These are phyloP conservation scores for Sanghuangporus weigelae DNA, from an alignment of 1,284 basidiomycete species.

Conservation along the genomic window DNA sequence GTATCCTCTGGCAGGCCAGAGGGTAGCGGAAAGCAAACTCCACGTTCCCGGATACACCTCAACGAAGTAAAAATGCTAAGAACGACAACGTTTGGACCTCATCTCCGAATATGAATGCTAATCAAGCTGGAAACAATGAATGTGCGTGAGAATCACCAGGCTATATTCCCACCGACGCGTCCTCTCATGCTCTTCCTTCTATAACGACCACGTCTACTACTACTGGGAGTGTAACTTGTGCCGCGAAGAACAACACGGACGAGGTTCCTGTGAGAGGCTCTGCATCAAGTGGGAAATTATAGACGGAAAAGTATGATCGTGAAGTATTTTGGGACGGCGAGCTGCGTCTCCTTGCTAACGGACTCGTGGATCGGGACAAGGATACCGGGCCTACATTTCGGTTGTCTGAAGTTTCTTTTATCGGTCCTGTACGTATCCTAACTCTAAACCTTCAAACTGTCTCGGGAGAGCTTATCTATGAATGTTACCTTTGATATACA, in stretches of 20 bases:
- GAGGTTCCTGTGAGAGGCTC: background rate
- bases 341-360: constrained; percentile 66
- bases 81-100: no score
- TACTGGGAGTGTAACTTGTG: background rate
- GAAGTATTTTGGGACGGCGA: constrained; percentile 64
- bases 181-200: constrained; percentile 30
- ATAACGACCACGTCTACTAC: background rate
- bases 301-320: constrained; percentile 16
- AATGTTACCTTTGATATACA: constrained; percentile 7
- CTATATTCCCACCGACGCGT: constrained; percentile 35
- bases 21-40: no score
- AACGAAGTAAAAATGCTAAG: no score
- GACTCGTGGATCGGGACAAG: constrained; percentile 47
- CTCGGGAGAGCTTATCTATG: background rate
- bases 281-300: constrained; percentile 1
- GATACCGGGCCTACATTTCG: constrained; percentile 58
- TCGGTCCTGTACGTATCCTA: constrained; percentile 48
- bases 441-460: background rate
- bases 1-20: constrained; percentile 1
- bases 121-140: background rate
- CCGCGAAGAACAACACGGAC: background rate
- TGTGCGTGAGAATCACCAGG: background rate
- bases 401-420: constrained; percentile 56
- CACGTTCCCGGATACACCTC: no score
- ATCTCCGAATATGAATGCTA: background rate